Evolutionary conservation across 2,329 filamentous ascomycete species (phyloP).

Genomic region (Elsinoe fawcettii): DNA sequence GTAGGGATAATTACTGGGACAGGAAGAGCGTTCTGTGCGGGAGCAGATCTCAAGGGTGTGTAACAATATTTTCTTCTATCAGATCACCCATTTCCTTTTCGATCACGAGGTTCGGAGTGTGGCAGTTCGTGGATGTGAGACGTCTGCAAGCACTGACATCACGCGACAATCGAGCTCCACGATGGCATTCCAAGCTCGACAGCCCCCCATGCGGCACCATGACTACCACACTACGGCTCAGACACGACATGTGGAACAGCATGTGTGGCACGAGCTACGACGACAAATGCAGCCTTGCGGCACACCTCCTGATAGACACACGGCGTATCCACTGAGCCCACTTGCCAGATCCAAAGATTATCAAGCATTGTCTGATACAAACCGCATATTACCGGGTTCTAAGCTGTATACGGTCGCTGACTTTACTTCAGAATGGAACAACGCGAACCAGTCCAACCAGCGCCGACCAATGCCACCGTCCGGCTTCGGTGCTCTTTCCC

Average conservation of each 20-base stretch:
- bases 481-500: constrained; percentile 60
- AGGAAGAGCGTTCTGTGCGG: constrained; percentile 31
- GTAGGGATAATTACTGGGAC: constrained; percentile 31
- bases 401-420: not conserved
- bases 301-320: too few species aligned
- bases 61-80: not conserved
- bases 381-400: not conserved
- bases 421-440: constrained; percentile 27
- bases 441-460: constrained; percentile 22
- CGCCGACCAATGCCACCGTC: constrained; percentile 28
- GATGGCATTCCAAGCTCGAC: too few species aligned
- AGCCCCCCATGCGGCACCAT: too few species aligned
- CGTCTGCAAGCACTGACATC: not conserved
- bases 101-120: not conserved
- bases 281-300: too few species aligned
- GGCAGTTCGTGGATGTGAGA: not conserved
- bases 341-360: too few species aligned
- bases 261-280: too few species aligned
- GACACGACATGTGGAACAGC: too few species aligned
- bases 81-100: not conserved
- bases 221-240: too few species aligned
- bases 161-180: not conserved
- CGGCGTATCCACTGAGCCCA: too few species aligned
- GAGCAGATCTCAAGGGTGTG: constrained; percentile 31
- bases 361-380: too few species aligned